These are phyloP conservation scores for Delonix regia DNA, from an alignment of 306 rosid genomes.

Conservation along the genomic window DNA sequence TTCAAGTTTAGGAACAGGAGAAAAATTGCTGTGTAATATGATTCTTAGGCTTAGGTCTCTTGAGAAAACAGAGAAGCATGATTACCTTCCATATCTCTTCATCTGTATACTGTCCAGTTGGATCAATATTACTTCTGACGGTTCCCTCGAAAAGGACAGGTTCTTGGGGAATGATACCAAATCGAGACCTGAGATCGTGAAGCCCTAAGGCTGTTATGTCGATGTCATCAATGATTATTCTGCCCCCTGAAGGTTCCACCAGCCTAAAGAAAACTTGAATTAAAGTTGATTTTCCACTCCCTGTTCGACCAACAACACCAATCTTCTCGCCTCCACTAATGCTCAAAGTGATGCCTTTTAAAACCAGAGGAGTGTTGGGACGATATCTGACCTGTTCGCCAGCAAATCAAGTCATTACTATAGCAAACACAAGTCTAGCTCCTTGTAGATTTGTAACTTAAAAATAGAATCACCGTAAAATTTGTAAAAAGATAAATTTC, in stretches of 20 bases:
- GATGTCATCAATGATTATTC: constrained; percentile 77
- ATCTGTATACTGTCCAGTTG: constrained; percentile 68
- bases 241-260: constrained; percentile 93
- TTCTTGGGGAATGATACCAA: constrained; percentile 97
- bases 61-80: not conserved
- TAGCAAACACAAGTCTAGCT: not conserved
- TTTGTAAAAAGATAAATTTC: not conserved
- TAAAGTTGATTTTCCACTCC: constrained; percentile 92
- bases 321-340: constrained; percentile 88
- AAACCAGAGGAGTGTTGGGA: constrained; percentile 87
- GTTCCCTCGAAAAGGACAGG: constrained; percentile 99
- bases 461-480: too few species aligned
- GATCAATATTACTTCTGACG: constrained; percentile 87
- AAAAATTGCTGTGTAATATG: not conserved
- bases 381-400: constrained; percentile 85
- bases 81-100: constrained; percentile 95
- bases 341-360: constrained; percentile 82
- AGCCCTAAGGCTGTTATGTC: constrained; percentile 78
- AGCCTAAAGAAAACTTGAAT: constrained; percentile 95
- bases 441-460: not conserved
- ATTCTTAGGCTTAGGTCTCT: not conserved
- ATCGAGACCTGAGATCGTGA: constrained; percentile 91
- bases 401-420: constrained; percentile 14
- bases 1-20: not conserved
- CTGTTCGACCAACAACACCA: constrained; percentile 95